phyloP scores from a whole-genome alignment of 257 asterid species.

The Solanum chaucha region DNA sequence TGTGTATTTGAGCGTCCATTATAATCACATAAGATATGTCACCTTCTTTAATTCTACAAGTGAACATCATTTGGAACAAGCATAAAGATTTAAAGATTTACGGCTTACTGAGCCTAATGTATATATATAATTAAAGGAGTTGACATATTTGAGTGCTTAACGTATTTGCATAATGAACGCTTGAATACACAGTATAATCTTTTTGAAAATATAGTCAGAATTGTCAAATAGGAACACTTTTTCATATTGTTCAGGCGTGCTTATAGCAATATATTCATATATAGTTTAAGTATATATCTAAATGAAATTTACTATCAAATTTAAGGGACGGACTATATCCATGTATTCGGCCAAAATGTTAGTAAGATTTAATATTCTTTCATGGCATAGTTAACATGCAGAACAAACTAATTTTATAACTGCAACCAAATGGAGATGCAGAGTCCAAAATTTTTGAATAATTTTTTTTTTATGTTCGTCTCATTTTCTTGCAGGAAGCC shows the following conservation, averaged over 20 bases:
- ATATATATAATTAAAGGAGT: not conserved
- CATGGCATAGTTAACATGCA: not conserved
- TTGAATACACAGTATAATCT: not conserved
- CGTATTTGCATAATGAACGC: not conserved
- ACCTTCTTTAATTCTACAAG: not conserved
- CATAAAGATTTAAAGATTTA: not conserved
- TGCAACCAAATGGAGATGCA: not conserved
- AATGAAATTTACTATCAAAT: not conserved
- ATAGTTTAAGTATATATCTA: not conserved
- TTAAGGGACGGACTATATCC: not conserved
- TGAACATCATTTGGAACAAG: not conserved
- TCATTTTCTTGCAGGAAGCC: slow-evolving; percentile 25
- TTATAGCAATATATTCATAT: not conserved
- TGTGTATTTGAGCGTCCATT: too few relatives aligned
- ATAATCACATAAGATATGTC: not conserved
- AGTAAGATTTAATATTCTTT: not conserved
- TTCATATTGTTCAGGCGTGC: not conserved
- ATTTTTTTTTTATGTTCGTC: not conserved
- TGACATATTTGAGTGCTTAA: not conserved
- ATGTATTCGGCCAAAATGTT: not conserved
- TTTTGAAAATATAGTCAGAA: not conserved
- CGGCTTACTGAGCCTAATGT: not conserved
- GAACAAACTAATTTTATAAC: not conserved
- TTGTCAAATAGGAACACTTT: not conserved
- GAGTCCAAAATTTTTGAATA: not conserved